A percentile compares a stretch with the other conserved stretches of the same genome.
phyloP scores from a whole-genome alignment of 192 early-diverging fungal genomes.

The Umbelopsis ramanniana region DNA sequence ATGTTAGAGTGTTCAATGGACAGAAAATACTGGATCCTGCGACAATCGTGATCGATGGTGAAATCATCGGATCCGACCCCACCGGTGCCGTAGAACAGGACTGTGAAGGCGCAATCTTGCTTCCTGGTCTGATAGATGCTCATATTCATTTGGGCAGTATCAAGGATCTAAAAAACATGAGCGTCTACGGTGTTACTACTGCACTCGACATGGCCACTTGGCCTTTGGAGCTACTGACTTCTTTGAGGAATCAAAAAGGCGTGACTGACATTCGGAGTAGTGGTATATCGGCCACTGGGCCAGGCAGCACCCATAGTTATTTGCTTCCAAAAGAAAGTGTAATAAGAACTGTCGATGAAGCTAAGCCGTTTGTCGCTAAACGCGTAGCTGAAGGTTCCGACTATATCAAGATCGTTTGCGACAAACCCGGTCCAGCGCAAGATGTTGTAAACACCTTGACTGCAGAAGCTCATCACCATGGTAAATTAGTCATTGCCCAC shows the following conservation, averaged over 20 bases:
- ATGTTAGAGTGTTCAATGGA: constrained; percentile 19
- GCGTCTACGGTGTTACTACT: background rate
- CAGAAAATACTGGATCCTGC: background rate
- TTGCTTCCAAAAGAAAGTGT: constrained; percentile 8
- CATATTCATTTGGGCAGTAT: constrained; percentile 1
- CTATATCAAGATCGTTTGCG: constrained; percentile 18
- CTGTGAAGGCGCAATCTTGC: constrained; percentile 1
- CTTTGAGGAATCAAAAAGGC: background rate
- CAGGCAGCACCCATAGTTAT: constrained; percentile 1
- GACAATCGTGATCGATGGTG: constrained; percentile 6
- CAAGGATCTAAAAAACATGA: background rate
- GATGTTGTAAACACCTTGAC: background rate
- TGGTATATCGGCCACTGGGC: background rate
- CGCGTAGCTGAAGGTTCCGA: background rate
- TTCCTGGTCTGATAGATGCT: constrained; percentile 20
- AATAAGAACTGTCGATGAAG: background rate
- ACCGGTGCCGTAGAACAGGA: background rate
- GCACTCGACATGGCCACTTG: constrained; percentile 17
- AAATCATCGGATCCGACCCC: background rate
- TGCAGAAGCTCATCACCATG: constrained; percentile 6
- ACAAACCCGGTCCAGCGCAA: constrained; percentile 7
- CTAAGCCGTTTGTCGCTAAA: background rate
- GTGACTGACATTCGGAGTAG: constrained; percentile 2
- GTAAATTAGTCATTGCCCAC: background rate
- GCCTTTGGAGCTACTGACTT: constrained; percentile 2